Evolutionary conservation across 2,329 filamentous ascomycete species (phyloP).

Genomic region (Tolypocladium ovalisporum): DNA sequence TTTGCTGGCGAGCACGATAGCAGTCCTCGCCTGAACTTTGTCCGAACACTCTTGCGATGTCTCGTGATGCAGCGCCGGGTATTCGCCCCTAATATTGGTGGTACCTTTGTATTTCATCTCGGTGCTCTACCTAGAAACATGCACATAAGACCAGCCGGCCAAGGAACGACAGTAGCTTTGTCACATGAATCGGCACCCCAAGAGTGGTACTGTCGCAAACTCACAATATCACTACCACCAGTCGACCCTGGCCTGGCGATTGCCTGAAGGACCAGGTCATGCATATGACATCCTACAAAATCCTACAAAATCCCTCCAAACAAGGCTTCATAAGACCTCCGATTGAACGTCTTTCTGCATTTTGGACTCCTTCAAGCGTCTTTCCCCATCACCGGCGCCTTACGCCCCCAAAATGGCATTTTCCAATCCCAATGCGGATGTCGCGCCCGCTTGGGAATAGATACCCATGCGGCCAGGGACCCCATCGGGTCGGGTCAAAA

Average conservation of each 20-base stretch:
- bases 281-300: too few relatives aligned
- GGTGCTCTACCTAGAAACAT: too few relatives aligned
- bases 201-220: not conserved
- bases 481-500: constrained; percentile 4
- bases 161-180: not conserved
- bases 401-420: constrained; percentile 7
- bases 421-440: constrained; percentile 5
- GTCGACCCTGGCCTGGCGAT: not conserved
- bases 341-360: not conserved
- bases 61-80: not conserved
- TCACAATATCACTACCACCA: not conserved
- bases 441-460: constrained; percentile 1
- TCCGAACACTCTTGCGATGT: not conserved
- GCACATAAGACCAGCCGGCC: not conserved
- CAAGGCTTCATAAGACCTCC: not conserved
- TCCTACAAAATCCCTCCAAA: not conserved
- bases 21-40: too few relatives aligned
- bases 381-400: not conserved
- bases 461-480: not conserved
- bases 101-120: not conserved
- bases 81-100: too few relatives aligned
- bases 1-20: not conserved
- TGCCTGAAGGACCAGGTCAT: not conserved
- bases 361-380: not conserved
- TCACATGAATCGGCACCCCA: not conserved